phyloP scores from a whole-genome alignment of 192 early-diverging fungal species.

The Coemansia sp. region DNA sequence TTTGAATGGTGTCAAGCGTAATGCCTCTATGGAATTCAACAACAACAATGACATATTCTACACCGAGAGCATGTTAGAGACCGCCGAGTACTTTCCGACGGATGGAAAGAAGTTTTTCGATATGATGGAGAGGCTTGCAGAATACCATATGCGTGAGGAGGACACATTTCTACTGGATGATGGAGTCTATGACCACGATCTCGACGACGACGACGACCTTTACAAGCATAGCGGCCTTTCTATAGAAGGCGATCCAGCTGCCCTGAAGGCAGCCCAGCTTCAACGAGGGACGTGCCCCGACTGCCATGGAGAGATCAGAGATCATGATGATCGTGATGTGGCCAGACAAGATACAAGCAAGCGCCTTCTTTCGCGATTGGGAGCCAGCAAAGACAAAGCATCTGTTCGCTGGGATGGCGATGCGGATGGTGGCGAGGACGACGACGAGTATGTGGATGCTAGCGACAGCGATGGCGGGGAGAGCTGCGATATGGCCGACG shows the following conservation, averaged over 20 bases:
- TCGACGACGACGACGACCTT: constrained; percentile 37
- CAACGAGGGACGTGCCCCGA: constrained; percentile 39
- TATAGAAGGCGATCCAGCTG: constrained; percentile 19
- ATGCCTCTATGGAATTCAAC: neutral
- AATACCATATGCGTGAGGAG: constrained; percentile 81
- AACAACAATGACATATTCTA: constrained; percentile 53
- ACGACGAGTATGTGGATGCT: constrained; percentile 18
- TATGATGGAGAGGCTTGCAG: constrained; percentile 94
- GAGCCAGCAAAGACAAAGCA: neutral
- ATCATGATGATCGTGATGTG: constrained; percentile 17
- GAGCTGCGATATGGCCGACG: constrained; percentile 27
- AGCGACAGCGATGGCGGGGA: constrained; percentile 26
- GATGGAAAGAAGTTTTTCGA: constrained; percentile 96
- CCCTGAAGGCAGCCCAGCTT: neutral
- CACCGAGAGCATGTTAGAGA: constrained; percentile 46
- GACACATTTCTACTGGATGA: constrained; percentile 57
- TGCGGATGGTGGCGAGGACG: constrained; percentile 8
- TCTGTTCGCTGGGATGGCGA: constrained; percentile 9
- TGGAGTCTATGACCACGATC: constrained; percentile 50
- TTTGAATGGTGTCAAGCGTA: neutral
- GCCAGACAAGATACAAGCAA: constrained; percentile 18
- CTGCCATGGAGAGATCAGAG: constrained; percentile 49
- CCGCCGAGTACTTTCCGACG: constrained; percentile 57
- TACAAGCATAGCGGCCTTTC: constrained; percentile 49
- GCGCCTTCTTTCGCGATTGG: constrained; percentile 27